Conservation (phyloP, 2,329 filamentous ascomycete species). For the Sclerotinia sclerotiorum region DNA sequence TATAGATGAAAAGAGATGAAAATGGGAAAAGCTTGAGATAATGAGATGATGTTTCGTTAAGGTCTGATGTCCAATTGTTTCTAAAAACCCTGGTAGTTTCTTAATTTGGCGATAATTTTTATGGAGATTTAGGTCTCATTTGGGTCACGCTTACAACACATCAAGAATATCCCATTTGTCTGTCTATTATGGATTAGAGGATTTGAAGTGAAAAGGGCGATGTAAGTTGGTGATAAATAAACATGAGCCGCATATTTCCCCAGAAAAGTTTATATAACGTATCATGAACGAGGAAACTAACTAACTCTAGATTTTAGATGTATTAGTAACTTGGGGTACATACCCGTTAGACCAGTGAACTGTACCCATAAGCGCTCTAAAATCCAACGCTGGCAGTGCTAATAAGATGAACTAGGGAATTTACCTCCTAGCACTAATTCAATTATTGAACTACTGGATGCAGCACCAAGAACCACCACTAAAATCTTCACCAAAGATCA, state of each 20-base stretch:
- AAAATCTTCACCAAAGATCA: background rate
- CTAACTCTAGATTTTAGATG: no score
- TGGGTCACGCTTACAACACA: background rate
- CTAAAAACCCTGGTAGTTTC: background rate
- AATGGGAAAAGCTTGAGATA: background rate
- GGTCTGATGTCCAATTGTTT: slow-evolving; percentile 24
- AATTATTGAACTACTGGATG: no score
- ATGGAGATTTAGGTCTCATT: background rate
- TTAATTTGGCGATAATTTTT: slow-evolving; percentile 5
- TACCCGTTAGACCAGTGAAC: background rate
- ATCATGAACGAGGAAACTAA: no score
- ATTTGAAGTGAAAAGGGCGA: background rate
- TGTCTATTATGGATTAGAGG: background rate
- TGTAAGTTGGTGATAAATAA: background rate
- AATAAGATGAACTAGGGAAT: background rate
- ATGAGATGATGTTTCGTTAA: background rate
- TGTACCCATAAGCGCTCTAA: background rate
- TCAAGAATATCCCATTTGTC: background rate
- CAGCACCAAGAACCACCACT: background rate
- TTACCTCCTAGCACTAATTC: background rate
- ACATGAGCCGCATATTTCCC: background rate
- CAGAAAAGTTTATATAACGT: background rate
- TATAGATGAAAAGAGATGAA: background rate
- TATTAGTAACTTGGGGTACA: background rate
- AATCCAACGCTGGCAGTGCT: background rate